A percentile compares a stretch with the other conserved stretches of the same genome.
phyloP scores from a whole-genome alignment of 2,329 filamentous ascomycete species.

The Claviceps maximensis region DNA sequence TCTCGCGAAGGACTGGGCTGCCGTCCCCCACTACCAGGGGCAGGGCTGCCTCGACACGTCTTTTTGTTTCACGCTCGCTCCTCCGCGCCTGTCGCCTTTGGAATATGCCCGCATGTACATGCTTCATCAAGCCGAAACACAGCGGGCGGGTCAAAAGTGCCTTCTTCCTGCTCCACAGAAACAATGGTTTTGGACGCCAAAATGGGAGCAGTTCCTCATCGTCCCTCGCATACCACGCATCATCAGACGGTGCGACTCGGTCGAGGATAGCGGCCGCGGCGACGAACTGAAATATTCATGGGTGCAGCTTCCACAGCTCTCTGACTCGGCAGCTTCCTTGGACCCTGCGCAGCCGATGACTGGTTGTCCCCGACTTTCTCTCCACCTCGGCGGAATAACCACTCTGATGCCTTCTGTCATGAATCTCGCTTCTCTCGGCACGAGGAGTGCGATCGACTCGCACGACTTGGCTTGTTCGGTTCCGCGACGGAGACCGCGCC shows the following conservation, averaged over 20 bases:
- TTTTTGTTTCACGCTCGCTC: neutral
- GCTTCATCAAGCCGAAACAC: slow-evolving; percentile 18
- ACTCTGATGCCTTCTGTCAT: slow-evolving; percentile 15
- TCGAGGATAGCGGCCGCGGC: neutral
- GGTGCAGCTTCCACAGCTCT: slow-evolving; percentile 4
- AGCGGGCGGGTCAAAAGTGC: slow-evolving; percentile 14
- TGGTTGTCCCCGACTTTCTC: slow-evolving; percentile 18
- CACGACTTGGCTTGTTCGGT: neutral
- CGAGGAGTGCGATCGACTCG: neutral
- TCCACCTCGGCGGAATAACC: slow-evolving; percentile 17
- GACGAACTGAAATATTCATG: neutral
- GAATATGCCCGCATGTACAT: slow-evolving; percentile 25
- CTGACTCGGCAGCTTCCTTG: neutral
- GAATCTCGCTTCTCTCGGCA: slow-evolving; percentile 7
- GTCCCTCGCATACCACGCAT: slow-evolving; percentile 19
- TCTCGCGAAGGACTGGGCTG: neutral
- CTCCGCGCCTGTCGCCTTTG: slow-evolving; percentile 25
- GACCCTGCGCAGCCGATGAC: neutral
- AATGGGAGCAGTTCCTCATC: slow-evolving; percentile 24
- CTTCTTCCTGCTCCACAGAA: slow-evolving; percentile 17
- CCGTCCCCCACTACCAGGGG: neutral
- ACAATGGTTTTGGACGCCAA: slow-evolving; percentile 21
- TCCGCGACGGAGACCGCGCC: neutral
- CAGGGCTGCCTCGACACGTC: neutral
- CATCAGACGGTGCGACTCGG: slow-evolving; percentile 11